Conservation (phyloP, 2,329 filamentous ascomycete genomes). For the Pyrenochaeta sp. region DNA sequence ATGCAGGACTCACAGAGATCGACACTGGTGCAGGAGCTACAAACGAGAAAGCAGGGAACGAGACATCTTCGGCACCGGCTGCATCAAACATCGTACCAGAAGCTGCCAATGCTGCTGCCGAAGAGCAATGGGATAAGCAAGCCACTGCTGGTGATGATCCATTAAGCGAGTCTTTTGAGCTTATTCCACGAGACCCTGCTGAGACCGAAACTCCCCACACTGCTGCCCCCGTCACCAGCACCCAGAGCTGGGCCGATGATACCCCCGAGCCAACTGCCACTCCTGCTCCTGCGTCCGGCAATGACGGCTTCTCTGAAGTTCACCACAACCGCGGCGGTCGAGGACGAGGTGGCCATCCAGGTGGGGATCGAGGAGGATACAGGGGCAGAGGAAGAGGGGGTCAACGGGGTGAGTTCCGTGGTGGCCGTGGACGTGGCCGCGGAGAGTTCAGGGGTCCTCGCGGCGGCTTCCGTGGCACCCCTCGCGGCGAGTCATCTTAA, state of each 20-base stretch:
- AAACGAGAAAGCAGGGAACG: conserved; percentile 41
- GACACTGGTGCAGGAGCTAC: conserved; percentile 50
- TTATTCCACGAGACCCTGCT: conserved; percentile 74
- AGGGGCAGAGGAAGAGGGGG: conserved; percentile 62
- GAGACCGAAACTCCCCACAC: conserved; percentile 75
- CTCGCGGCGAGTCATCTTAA: conserved; percentile 39
- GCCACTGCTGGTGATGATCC: conserved; percentile 58
- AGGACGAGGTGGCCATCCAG: conserved; percentile 57
- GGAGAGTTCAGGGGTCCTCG: conserved; percentile 56
- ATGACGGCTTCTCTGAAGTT: conserved; percentile 78
- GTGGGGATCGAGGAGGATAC: conserved; percentile 61
- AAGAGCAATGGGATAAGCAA: conserved; percentile 72
- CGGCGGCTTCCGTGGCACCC: conserved; percentile 47
- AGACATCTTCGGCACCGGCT: conserved; percentile 41
- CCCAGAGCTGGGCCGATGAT: conserved; percentile 85
- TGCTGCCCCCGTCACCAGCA: conserved; percentile 63
- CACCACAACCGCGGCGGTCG: conserved; percentile 54
- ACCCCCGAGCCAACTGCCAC: conserved; percentile 53
- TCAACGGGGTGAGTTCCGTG: conserved; percentile 48
- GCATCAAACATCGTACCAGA: conserved; percentile 52
- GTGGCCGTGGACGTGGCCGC: conserved; percentile 53
- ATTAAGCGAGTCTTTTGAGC: conserved; percentile 75
- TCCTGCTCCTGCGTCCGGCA: conserved; percentile 44
- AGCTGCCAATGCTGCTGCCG: conserved; percentile 64
- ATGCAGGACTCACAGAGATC: conserved; percentile 74